Evolutionary conservation across 345 rosid species (phyloP).

Genomic region (Lepidium sativum): DNA sequence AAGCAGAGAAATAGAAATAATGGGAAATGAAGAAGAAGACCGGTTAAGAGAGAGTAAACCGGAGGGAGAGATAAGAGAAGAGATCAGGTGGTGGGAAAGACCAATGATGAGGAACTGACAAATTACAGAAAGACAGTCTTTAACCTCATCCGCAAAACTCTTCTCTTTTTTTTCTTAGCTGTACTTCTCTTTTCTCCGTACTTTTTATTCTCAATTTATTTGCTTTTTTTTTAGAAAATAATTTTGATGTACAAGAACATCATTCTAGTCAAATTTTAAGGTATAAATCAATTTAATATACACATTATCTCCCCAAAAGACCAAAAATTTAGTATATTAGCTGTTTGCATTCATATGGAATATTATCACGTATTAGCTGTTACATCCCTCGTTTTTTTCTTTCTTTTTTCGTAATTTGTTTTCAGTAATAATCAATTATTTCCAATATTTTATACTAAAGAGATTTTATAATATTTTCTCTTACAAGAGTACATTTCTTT

Average conservation of each 20-base stretch:
- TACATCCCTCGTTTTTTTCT: background rate
- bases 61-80: slow-evolving; percentile 17
- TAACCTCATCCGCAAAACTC: slow-evolving; percentile 20
- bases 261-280: background rate
- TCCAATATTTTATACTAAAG: background rate
- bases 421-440: too few species aligned
- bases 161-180: slow-evolving; percentile 18
- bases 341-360: slow-evolving; percentile 18
- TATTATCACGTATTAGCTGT: slow-evolving; percentile 21
- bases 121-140: slow-evolving; percentile 9
- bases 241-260: too few species aligned
- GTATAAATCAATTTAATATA: background rate
- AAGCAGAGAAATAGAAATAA: too few species aligned
- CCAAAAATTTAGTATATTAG: slow-evolving; percentile 9
- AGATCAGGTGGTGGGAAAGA: slow-evolving; percentile 31
- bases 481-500: too few species aligned
- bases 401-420: background rate
- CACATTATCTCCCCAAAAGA: background rate
- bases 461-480: background rate
- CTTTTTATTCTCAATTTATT: too few species aligned
- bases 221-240: too few species aligned
- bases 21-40: background rate
- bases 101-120: slow-evolving; percentile 33
- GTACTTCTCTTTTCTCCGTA: slow-evolving; percentile 34
- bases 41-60: slow-evolving; percentile 18